These are phyloP conservation scores for Fragaria nilgerrensis DNA, from an alignment of 306 rosid species.

Conservation along the genomic window DNA sequence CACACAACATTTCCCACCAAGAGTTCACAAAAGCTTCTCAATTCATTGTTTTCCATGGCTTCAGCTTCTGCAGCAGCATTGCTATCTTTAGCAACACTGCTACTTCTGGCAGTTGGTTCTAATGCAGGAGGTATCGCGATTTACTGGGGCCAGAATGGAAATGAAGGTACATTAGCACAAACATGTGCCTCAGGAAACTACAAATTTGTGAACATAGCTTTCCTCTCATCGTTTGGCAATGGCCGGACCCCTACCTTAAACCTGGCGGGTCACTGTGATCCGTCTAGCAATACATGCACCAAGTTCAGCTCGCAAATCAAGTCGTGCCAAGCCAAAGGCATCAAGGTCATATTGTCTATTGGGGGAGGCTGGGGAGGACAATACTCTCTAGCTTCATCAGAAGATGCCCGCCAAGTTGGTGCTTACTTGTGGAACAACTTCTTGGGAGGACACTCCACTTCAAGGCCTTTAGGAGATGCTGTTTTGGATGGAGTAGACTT, in stretches of 20 bases:
- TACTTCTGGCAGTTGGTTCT: background rate
- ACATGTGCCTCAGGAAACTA: slow-evolving; percentile 35
- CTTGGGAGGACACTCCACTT: slow-evolving; percentile 32
- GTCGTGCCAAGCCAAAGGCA: slow-evolving; percentile 27
- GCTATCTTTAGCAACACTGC: background rate
- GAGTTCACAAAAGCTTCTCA: background rate
- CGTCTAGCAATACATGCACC: background rate
- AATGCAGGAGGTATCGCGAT: slow-evolving; percentile 28
- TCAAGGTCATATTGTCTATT: slow-evolving; percentile 32
- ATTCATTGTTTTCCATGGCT: background rate
- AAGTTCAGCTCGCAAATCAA: slow-evolving; percentile 24
- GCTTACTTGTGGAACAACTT: slow-evolving; percentile 27
- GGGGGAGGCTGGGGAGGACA: slow-evolving; percentile 31
- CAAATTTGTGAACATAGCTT: slow-evolving; percentile 31
- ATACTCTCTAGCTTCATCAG: slow-evolving; percentile 24
- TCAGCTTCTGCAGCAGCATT: background rate
- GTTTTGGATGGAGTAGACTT: slow-evolving; percentile 38
- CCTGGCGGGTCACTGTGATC: slow-evolving; percentile 35
- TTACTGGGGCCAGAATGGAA: slow-evolving; percentile 35
- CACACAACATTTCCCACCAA: background rate
- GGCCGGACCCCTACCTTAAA: slow-evolving; percentile 23
- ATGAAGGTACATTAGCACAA: slow-evolving; percentile 30
- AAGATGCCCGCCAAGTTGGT: slow-evolving; percentile 24
- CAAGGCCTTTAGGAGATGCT: slow-evolving; percentile 28
- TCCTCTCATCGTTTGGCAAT: slow-evolving; percentile 29